These are phyloP conservation scores for Microcos paniculata DNA, from an alignment of 345 rosid species.

Conservation along the genomic window DNA sequence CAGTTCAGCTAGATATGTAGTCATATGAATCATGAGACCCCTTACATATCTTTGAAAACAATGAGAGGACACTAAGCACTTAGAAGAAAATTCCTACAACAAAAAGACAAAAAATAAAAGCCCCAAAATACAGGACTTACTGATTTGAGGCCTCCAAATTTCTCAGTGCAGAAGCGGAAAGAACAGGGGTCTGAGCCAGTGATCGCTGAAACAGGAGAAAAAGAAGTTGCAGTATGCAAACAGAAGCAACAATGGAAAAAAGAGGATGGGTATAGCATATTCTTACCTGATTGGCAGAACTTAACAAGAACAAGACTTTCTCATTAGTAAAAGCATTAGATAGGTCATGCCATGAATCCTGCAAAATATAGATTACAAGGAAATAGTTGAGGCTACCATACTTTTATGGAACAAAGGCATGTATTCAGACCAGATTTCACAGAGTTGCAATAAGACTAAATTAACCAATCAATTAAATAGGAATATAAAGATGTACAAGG, in stretches of 20 bases:
- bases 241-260: not conserved
- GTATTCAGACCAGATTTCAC: not conserved
- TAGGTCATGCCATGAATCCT: conserved; percentile 92
- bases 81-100: conserved; percentile 21
- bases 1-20: conserved; percentile 67
- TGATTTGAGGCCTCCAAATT: conserved; percentile 76
- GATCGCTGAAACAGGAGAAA: conserved; percentile 62
- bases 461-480: not conserved
- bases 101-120: conserved; percentile 14
- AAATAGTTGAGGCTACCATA: conserved; percentile 5
- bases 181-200: conserved; percentile 89
- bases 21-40: conserved; percentile 75
- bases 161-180: conserved; percentile 83
- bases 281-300: conserved; percentile 82
- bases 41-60: conserved; percentile 65
- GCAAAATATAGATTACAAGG: conserved; percentile 26
- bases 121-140: conserved; percentile 49
- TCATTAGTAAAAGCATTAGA: conserved; percentile 90
- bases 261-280: conserved; percentile 14
- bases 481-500: not conserved
- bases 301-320: conserved; percentile 65
- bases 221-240: conserved; percentile 8
- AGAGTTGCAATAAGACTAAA: not conserved
- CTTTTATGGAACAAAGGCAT: not conserved
- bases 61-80: conserved; percentile 19